A percentile compares a stretch with the other conserved stretches of the same genome.
These are phyloP conservation scores for Akebia trifoliata DNA, from an alignment of 164 flowering plant species.

Conservation along the genomic window DNA sequence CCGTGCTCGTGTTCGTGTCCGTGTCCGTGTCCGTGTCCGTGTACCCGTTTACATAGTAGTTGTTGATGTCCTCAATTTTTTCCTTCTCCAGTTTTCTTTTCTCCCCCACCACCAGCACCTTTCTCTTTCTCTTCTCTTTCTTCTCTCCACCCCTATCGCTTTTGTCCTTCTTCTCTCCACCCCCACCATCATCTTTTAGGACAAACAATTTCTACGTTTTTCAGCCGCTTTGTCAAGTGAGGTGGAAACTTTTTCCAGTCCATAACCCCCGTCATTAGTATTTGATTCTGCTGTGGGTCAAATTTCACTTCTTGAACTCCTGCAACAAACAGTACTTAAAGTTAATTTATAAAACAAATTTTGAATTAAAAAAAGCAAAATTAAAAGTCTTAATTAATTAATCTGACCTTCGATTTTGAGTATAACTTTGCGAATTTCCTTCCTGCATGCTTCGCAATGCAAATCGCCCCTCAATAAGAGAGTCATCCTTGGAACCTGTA, in stretches of 20 bases:
- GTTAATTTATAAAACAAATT: too few species aligned
- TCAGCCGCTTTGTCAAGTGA: slow-evolving; percentile 51
- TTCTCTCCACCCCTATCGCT: too few species aligned
- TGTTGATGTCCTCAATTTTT: slow-evolving; percentile 13
- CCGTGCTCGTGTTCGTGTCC: too few species aligned
- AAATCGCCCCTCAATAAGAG: slow-evolving; percentile 49
- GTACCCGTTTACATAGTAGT: slow-evolving; percentile 15
- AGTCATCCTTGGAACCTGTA: slow-evolving; percentile 35
- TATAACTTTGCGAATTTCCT: slow-evolving; percentile 49
- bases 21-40: slow-evolving; percentile 13
- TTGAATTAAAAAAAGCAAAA: too few species aligned
- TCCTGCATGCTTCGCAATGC: slow-evolving; percentile 85
- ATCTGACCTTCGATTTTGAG: slow-evolving; percentile 52
- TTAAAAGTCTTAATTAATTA: too few species aligned
- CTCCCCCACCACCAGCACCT: background rate
- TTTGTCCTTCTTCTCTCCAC: slow-evolving; percentile 5
- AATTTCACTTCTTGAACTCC: slow-evolving; percentile 53
- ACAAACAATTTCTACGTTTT: slow-evolving; percentile 58
- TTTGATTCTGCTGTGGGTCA: slow-evolving; percentile 51
- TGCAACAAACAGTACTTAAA: too few species aligned
- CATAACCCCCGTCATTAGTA: slow-evolving; percentile 70
- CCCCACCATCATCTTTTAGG: slow-evolving; percentile 44
- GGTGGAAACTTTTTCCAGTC: slow-evolving; percentile 43
- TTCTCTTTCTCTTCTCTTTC: slow-evolving; percentile 7
- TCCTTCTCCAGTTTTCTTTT: background rate